Base-by-base conservation (phyloP, 23 red algal genomes). In the Pyropia haitanensis region DNA sequence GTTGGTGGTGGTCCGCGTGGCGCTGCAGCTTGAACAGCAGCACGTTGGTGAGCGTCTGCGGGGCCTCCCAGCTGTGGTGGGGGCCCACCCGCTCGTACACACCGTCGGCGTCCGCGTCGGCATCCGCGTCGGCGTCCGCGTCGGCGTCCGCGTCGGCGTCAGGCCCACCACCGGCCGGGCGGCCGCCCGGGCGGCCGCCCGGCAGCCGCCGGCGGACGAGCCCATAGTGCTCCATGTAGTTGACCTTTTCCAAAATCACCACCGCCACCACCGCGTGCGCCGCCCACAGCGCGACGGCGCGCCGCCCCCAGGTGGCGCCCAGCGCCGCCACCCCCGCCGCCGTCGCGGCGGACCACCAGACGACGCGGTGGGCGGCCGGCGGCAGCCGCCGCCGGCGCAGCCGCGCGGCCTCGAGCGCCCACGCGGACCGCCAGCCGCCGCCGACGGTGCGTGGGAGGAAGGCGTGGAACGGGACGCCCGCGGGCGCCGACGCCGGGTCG, bases 221-320 rank as follows among this genome's bases (percentile, higher is more conserved):
- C 9, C 91, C 91, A 51, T 96, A 96, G 56, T 96, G 91, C 70
- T 96, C 91, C 50, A 96, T 96, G 17, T 80, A 85, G 61, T 96
- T 96, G 31, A 88, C 65, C 63, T 82, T 79, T 39, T 96, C 83
- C 19, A 96, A 64, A 22, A 96, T 53, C 0, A 83, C 58, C 14
- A 96, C 58, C 8, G 83, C 83, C 26, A 83, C 53, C 1, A 71
- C 5, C 13, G 81, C 69, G 30, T 95, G 89, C 59, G 71, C 50
- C 22, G 87, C 49, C 39, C 87, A 81, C 13, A 95, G 49, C 27
- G 18, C 20, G 21, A 71, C 27, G 17, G 26, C 80, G 8, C 49
- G 68, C 53, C 28, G 22, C 14, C 89, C 89, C 24, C 27, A 79
- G 22, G 73, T 10, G 20, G 55, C 63, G 16, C 56, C 72, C 21